Percentiles rank a stretch among this genome's conserved stretches.
Evolutionary conservation across 2,329 filamentous ascomycete species (phyloP).

Genomic region (Knufia petricola): DNA sequence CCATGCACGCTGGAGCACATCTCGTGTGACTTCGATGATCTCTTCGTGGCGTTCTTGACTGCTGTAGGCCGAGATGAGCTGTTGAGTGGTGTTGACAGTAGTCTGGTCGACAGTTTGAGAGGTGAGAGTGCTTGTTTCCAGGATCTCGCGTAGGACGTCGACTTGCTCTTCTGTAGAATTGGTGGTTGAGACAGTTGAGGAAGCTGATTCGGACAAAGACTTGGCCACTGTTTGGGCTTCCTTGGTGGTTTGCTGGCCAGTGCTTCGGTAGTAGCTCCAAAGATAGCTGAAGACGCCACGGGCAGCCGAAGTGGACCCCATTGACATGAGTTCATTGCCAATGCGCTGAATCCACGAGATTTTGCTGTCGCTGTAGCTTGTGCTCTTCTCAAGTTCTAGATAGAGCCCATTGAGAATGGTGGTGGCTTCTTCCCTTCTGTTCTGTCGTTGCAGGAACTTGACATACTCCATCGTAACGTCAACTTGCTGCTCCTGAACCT

Average conservation of each 20-base stretch:
- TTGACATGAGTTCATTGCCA: constrained; percentile 26
- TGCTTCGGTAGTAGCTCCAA: constrained; percentile 29
- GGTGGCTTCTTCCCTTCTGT: constrained; percentile 36
- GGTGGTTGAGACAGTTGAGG: constrained; percentile 24
- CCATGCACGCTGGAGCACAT: constrained; percentile 1
- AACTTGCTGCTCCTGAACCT: constrained; percentile 24
- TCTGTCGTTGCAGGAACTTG: constrained; percentile 38
- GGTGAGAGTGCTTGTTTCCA: constrained; percentile 4
- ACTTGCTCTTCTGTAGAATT: constrained; percentile 27
- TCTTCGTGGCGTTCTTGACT: constrained; percentile 2
- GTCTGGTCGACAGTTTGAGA: constrained; percentile 3
- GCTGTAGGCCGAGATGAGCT: neutral
- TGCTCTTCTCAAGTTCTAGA: constrained; percentile 27
- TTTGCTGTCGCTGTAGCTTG: constrained; percentile 27
- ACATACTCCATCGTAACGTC: constrained; percentile 35
- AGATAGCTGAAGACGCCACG: constrained; percentile 27
- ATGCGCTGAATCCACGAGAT: constrained; percentile 26
- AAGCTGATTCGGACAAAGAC: constrained; percentile 23
- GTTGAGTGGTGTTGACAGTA: constrained; percentile 2
- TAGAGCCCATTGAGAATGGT: constrained; percentile 34
- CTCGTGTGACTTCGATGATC: constrained; percentile 5
- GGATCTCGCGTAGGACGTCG: constrained; percentile 25
- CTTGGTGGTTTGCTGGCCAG: constrained; percentile 25
- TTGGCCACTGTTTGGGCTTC: constrained; percentile 26
- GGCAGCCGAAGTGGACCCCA: constrained; percentile 22